Base-by-base conservation (phyloP, 2,329 filamentous ascomycete genomes). In the Aspergillus sp. region DNA sequence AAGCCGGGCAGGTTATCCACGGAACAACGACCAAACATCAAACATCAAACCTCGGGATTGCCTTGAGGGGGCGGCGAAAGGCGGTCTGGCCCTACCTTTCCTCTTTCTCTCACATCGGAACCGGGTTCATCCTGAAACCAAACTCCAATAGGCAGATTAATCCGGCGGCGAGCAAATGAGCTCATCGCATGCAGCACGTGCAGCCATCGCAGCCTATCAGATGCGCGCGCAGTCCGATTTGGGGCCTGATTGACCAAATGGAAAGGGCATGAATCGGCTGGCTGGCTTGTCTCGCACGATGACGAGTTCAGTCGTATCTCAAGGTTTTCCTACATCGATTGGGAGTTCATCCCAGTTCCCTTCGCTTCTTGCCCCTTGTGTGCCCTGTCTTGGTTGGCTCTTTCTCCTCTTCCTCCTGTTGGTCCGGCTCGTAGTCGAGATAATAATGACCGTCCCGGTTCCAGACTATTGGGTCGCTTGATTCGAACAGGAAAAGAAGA, bases 161-260 rank as follows among this genome's bases (percentile, higher is more conserved):
- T 61, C 58, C 61, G 55, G 32, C 15, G 4, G 32, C 17, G 28
- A 47, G 55, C 62, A 63, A 73, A 63, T 72, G 64, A 64, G 59
- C 59, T 56, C 58, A 58, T 55, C 43, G 63, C 49, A 13, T 52
- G 21, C 55, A 19, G 61, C 64, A 68, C 66, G 64, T 67, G 66
- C 60, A 48, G 17, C 15, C 19, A 23, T 55, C 51, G 50, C 32
- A 38, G 47, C 64, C 64, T 61, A 66, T 64, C 58, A 64, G 43
- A 39, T 13, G 48, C n/a, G n/a, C 39, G 36, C 7, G 21, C n/a
- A 36, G 32, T n/a, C 13, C 45, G 12, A 43, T 51, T 49, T 39
- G 30, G 17, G 32, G 10, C 32, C 28, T 54, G 36, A 45, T 51
- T 43, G 55, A 28, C 55, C 43, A 38, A 50, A 30, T 30, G 28